These are phyloP conservation scores for Leccinum arenicola DNA, from an alignment of 768 basidiomycete genomes.

Conservation along the genomic window DNA sequence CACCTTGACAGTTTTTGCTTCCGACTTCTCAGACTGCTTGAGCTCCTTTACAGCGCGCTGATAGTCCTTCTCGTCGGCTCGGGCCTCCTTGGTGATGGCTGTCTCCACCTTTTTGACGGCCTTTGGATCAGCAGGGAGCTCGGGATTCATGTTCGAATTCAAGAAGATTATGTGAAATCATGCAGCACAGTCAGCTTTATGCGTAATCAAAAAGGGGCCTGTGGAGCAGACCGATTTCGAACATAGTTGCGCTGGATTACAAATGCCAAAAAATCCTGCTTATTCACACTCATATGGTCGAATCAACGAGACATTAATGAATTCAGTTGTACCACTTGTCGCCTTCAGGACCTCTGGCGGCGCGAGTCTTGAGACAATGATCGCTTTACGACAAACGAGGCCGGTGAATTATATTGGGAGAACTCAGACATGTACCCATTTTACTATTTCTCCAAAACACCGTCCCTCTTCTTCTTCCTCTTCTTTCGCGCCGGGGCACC, in stretches of 20 bases:
- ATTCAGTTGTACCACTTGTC: too few species aligned
- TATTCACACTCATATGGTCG: too few species aligned
- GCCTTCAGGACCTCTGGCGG: too few species aligned
- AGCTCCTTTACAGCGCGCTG: slow-evolving; percentile 56
- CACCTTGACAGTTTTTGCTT: slow-evolving; percentile 53
- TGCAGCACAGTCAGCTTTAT: neutral
- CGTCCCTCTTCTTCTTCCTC: slow-evolving; percentile 16
- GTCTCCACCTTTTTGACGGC: slow-evolving; percentile 43
- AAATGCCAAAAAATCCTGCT: neutral
- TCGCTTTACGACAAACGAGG: neutral
- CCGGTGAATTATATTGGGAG: neutral
- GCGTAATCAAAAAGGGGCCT: slow-evolving; percentile 9
- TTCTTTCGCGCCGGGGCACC: slow-evolving; percentile 20
- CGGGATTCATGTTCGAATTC: slow-evolving; percentile 24
- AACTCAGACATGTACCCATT: neutral
- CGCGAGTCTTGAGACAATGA: neutral
- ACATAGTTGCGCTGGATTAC: slow-evolving; percentile 1
- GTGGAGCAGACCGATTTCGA: neutral
- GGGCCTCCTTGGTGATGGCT: slow-evolving; percentile 46
- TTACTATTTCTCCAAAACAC: slow-evolving; percentile 2
- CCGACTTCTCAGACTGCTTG: slow-evolving; percentile 48
- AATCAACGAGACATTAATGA: too few species aligned
- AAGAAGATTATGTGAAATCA: neutral
- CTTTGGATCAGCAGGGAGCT: slow-evolving; percentile 20
- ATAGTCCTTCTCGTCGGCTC: slow-evolving; percentile 47